phyloP scores from a whole-genome alignment of 192 early-diverging fungal genomes.

The Lobulomyces angularis region DNA sequence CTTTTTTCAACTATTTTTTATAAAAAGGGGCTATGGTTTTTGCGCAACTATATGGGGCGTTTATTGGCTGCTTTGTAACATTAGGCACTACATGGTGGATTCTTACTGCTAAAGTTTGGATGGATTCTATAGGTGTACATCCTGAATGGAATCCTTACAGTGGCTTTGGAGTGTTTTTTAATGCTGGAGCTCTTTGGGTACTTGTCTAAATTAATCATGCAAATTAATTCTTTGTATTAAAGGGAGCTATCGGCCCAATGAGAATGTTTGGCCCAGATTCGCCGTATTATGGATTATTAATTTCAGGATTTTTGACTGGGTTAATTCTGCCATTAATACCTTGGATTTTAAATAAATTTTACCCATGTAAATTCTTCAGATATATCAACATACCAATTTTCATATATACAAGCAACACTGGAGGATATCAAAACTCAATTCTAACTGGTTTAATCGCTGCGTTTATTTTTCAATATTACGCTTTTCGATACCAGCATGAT shows the following conservation, averaged over 20 bases:
- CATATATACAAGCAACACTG: slow-evolving; percentile 5
- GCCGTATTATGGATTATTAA: slow-evolving; percentile 13
- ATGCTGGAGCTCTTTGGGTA: slow-evolving; percentile 62
- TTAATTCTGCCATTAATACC: slow-evolving; percentile 22
- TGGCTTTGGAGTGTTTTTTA: slow-evolving; percentile 40
- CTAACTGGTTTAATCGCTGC: slow-evolving; percentile 17
- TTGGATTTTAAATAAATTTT: slow-evolving; percentile 27
- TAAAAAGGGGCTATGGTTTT: slow-evolving; percentile 51
- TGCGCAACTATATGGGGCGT: slow-evolving; percentile 43
- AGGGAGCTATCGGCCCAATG: slow-evolving; percentile 57
- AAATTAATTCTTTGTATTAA: no score
- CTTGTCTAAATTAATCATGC: no score
- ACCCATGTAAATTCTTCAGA: slow-evolving; percentile 31
- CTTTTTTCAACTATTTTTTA: no score
- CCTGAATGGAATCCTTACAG: slow-evolving; percentile 10
- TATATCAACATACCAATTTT: slow-evolving; percentile 42
- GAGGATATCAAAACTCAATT: slow-evolving; percentile 12
- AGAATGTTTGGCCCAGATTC: slow-evolving; percentile 43
- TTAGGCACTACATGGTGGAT: slow-evolving; percentile 10
- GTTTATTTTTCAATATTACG: slow-evolving; percentile 37
- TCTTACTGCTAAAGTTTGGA: no score
- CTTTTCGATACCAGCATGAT: slow-evolving; percentile 32
- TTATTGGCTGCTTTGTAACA: slow-evolving; percentile 45
- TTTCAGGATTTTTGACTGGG: slow-evolving; percentile 21
- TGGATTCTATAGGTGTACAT: slow-evolving; percentile 13